Conservation (phyloP, 1,139 yeast species). For the Taphrina confusa region DNA sequence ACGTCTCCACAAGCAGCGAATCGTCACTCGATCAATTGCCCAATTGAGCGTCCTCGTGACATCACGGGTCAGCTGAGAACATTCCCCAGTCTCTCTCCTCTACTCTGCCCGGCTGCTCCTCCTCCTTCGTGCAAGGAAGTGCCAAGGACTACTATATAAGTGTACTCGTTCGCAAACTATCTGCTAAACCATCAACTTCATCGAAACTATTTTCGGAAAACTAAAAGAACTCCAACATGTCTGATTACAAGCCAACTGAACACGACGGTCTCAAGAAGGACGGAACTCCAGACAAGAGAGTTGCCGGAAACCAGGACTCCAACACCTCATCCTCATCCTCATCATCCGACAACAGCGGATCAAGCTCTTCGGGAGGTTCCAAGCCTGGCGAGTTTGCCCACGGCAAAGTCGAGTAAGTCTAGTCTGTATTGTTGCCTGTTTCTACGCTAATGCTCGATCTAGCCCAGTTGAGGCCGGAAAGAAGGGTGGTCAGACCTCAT, state of each 20-base stretch:
- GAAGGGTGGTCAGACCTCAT: slow-evolving; percentile 35
- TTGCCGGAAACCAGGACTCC: slow-evolving; percentile 28
- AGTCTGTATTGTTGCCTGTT: background rate
- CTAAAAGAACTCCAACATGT: slow-evolving; percentile 24
- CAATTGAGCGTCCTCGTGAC: background rate
- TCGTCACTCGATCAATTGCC: slow-evolving; percentile 7
- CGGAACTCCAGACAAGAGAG: slow-evolving; percentile 36
- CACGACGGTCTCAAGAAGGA: slow-evolving; percentile 35
- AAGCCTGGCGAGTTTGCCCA: slow-evolving; percentile 32
- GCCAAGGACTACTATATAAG: too few species aligned
- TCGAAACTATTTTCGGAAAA: background rate
- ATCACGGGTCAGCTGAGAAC: slow-evolving; percentile 3
- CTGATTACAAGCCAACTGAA: slow-evolving; percentile 36
- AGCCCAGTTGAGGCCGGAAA: slow-evolving; percentile 34
- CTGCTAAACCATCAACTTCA: background rate
- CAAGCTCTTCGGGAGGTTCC: slow-evolving; percentile 21
- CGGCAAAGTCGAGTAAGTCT: slow-evolving; percentile 28
- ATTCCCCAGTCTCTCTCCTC: background rate
- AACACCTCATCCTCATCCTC: slow-evolving; percentile 1
- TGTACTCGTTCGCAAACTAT: too few species aligned
- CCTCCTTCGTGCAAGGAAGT: too few species aligned
- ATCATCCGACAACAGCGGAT: slow-evolving; percentile 2
- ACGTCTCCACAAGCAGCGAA: too few species aligned
- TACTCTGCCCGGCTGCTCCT: background rate
- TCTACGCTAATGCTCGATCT: background rate